These are phyloP conservation scores for Plasmodium malariae DNA, from an alignment of 169 alveolate species.

Conservation along the genomic window DNA sequence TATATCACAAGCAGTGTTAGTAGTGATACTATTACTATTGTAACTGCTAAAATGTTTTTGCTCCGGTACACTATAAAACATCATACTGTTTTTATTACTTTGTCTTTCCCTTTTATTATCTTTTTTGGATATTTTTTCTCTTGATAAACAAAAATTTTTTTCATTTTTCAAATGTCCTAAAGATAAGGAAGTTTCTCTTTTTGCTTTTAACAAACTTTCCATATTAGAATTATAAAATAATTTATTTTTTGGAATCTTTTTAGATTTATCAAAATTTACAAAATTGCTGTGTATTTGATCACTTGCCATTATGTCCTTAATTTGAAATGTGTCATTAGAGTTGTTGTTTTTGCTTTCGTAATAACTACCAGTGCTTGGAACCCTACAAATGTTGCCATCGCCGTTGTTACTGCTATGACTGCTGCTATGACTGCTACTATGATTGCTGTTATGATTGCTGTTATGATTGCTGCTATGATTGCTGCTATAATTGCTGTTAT, in stretches of 20 bases:
- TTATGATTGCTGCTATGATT: not conserved
- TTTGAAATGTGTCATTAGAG: not conserved
- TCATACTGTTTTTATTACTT: not conserved
- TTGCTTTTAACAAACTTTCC: not conserved
- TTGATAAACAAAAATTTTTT: not conserved
- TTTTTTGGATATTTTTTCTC: not conserved
- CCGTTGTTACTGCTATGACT: not conserved
- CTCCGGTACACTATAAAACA: not conserved
- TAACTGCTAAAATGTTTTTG: not conserved
- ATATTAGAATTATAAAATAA: not conserved
- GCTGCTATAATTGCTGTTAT: too few relatives aligned
- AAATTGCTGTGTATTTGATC: slow-evolving; percentile 1
- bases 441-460: not conserved
- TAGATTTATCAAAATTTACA: not conserved
- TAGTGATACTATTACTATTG: not conserved
- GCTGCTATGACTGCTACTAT: not conserved
- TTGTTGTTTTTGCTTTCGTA: not conserved
- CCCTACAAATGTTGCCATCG: not conserved
- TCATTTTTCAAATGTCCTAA: not conserved
- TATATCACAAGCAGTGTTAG: too few relatives aligned
- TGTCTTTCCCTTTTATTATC: not conserved
- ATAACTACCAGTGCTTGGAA: not conserved
- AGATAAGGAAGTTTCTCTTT: not conserved
- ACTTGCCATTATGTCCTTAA: not conserved
- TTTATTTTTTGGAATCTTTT: not conserved